A percentile compares a stretch with the other conserved stretches of the same genome.
phyloP scores from a whole-genome alignment of 352 stramenopile genomes.

The Thalassiosira mediterranea region DNA sequence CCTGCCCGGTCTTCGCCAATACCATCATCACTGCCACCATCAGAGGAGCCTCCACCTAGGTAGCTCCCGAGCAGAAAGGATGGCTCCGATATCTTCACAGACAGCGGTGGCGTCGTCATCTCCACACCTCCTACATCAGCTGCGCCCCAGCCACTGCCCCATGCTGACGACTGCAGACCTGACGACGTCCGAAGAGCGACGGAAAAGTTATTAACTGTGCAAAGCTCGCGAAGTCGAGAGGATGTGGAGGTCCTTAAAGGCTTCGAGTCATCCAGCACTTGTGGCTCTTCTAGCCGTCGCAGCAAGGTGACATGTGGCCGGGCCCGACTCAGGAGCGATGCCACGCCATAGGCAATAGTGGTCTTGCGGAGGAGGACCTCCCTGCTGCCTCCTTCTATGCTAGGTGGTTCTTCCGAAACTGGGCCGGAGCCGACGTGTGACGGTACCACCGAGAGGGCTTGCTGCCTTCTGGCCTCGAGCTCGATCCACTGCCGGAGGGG shows the following conservation, averaged over 20 bases:
- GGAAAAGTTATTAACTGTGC: slow-evolving; percentile 7
- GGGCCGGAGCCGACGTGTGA: too few species aligned
- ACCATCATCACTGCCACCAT: neutral
- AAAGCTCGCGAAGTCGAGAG: neutral
- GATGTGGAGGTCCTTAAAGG: too few species aligned
- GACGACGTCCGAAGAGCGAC: neutral
- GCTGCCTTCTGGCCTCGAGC: neutral
- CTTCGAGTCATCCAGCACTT: neutral
- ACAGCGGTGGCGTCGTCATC: slow-evolving; percentile 5
- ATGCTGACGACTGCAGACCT: too few species aligned
- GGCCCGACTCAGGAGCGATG: neutral
- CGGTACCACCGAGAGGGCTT: too few species aligned
- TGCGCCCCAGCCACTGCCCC: neutral
- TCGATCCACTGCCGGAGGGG: neutral
- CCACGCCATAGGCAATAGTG: neutral
- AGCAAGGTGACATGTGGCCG: neutral
- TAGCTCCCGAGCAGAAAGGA: slow-evolving; percentile 7
- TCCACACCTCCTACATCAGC: neutral
- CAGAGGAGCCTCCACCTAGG: neutral
- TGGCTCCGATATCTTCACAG: slow-evolving; percentile 2
- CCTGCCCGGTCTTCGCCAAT: too few species aligned
- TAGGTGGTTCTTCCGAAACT: too few species aligned
- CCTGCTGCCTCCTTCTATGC: too few species aligned
- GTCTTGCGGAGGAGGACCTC: too few species aligned
- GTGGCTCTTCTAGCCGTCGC: neutral